Conservation (phyloP, 2,329 filamentous ascomycete species). For the Ascomycota sp. region DNA sequence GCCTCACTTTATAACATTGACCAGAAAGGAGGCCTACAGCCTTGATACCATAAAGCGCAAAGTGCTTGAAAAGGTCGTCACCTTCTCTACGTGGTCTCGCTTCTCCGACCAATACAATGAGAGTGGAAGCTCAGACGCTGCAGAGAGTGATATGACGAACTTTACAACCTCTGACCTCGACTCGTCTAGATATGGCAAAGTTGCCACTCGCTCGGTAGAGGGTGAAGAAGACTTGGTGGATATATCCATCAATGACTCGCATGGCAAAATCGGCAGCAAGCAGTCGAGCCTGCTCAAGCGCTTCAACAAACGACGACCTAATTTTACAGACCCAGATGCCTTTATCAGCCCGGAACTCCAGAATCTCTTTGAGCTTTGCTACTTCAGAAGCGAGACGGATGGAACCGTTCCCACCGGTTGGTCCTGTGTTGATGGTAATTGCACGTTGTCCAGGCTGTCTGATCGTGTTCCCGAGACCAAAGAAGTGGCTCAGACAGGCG, state of each 20-base stretch:
- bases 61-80: slow-evolving; percentile 53
- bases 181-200: slow-evolving; percentile 46
- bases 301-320: slow-evolving; percentile 29
- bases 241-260: slow-evolving; percentile 60
- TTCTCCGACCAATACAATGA: slow-evolving; percentile 29
- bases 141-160: slow-evolving; percentile 49
- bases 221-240: slow-evolving; percentile 85
- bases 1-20: slow-evolving; percentile 57
- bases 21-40: slow-evolving; percentile 43
- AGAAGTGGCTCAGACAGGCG: slow-evolving; percentile 27
- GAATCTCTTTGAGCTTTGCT: slow-evolving; percentile 59
- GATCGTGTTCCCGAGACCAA: slow-evolving; percentile 24
- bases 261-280: slow-evolving; percentile 14
- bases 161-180: slow-evolving; percentile 43
- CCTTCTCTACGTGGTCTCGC: slow-evolving; percentile 51
- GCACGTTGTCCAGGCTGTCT: slow-evolving; percentile 31
- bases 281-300: slow-evolving; percentile 17
- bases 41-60: slow-evolving; percentile 63
- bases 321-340: slow-evolving; percentile 28
- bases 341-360: slow-evolving; percentile 44
- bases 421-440: slow-evolving; percentile 37
- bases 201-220: slow-evolving; percentile 61
- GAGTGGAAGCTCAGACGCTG: slow-evolving; percentile 25
- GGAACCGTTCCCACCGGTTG: slow-evolving; percentile 51
- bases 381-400: slow-evolving; percentile 31